A percentile compares a stretch with the other conserved stretches of the same genome.
phyloP scores from a whole-genome alignment of 148 eudicot species.

The Selenicereus undatus region DNA sequence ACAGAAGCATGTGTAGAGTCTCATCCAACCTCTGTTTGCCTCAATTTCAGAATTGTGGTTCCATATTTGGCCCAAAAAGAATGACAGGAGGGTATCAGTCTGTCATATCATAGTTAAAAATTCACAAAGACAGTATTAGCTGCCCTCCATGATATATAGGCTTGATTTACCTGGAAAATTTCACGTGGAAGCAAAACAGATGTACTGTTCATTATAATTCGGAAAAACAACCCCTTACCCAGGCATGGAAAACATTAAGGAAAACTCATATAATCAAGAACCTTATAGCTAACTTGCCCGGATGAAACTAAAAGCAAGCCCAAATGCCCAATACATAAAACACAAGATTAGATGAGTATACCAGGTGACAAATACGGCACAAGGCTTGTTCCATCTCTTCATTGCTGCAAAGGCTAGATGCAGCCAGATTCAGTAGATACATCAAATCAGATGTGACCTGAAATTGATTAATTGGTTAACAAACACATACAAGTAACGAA shows the following conservation, averaged over 20 bases:
- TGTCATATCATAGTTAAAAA: no score
- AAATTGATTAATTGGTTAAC: constrained; percentile 2
- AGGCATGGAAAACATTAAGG: neutral
- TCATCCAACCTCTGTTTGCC: neutral
- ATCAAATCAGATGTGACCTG: constrained; percentile 68
- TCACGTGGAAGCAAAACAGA: neutral
- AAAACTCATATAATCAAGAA: neutral
- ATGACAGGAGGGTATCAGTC: neutral
- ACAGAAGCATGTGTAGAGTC: neutral
- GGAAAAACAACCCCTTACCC: neutral
- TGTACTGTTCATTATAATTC: neutral
- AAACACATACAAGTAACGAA: neutral
- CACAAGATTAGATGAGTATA: constrained; percentile 20
- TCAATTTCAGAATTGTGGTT: neutral
- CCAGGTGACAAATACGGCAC: constrained; percentile 45
- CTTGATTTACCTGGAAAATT: neutral
- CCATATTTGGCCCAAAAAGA: neutral
- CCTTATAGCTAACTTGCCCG: neutral
- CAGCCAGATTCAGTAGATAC: constrained; percentile 56
- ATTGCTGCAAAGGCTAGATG: constrained; percentile 21
- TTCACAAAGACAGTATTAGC: neutral
- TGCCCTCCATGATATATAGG: neutral
- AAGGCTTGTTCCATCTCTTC: constrained; percentile 44
- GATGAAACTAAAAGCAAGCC: neutral
- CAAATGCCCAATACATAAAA: neutral